Conservation (phyloP, 2,329 filamentous ascomycete genomes). For the Eutypella sp. region DNA sequence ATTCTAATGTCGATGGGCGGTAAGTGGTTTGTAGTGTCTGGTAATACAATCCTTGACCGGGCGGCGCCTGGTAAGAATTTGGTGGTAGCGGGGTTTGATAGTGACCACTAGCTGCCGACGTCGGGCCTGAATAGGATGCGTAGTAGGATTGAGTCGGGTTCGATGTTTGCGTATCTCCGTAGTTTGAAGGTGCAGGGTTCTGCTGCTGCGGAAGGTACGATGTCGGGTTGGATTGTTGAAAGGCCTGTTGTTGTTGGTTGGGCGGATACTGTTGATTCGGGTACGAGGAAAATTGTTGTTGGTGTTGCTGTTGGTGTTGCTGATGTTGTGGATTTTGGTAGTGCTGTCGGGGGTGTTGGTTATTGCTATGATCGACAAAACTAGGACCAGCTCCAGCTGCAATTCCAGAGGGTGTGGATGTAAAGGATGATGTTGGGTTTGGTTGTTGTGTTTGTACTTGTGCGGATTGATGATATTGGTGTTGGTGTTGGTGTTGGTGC, state of each 20-base stretch:
- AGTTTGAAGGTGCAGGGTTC: slow-evolving; percentile 1
- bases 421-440: background rate
- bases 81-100: slow-evolving; percentile 10
- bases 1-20: slow-evolving; percentile 1
- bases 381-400: background rate
- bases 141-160: slow-evolving; percentile 17
- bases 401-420: background rate
- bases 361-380: slow-evolving; percentile 18
- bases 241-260: slow-evolving; percentile 21
- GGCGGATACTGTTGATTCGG: slow-evolving; percentile 9
- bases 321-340: slow-evolving; percentile 18
- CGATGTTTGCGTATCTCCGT: slow-evolving; percentile 6
- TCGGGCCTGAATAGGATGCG: slow-evolving; percentile 17
- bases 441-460: slow-evolving; percentile 8
- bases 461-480: no score
- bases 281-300: slow-evolving; percentile 10
- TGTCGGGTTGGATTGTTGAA: slow-evolving; percentile 14
- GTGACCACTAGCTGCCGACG: slow-evolving; percentile 10
- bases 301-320: no score
- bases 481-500: background rate
- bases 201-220: slow-evolving; percentile 9
- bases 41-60: slow-evolving; percentile 1
- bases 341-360: slow-evolving; percentile 16
- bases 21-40: background rate
- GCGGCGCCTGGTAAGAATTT: background rate